Base-by-base conservation (phyloP, 2,329 filamentous ascomycete species). In the Coniochaeta sp. region DNA sequence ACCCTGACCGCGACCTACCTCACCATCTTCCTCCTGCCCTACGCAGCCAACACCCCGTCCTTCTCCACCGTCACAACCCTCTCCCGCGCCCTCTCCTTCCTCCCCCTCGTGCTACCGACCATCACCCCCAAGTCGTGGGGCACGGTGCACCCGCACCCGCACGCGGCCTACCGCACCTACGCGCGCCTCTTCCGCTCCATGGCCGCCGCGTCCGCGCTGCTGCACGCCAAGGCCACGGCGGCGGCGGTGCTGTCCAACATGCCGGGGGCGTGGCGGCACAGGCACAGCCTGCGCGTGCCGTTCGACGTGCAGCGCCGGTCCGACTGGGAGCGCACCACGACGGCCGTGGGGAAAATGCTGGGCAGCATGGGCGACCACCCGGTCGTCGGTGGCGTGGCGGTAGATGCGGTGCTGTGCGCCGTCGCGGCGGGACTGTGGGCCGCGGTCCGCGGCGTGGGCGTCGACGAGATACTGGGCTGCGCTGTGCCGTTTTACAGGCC, bases 351-450 rank as follows among this genome's bases (percentile, higher is more conserved):
- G 55, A 78, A 74, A 67, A 70, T 82, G 14, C 73, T 81, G 28
- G 79, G 76, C 44, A 78, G 81, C 1, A 75, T 83, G 57, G 76
- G 75, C 61, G 81, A 81, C 58, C 83, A 88, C 66, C 84, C 85
- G 0, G 80, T 79, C 24, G 79, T 88, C 32, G 79, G 79, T 22
- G 80, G 78, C 19, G 80, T 81, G 0, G 82, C 80, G 6, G 80
- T 79, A 70, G 86, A 89, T 69, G 84, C 85, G 1, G 67, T 88
- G 16, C 73, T 86, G 38, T 83, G 79, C 24, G 74, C 75, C 1
- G 61, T 83, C 16, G 81, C 78, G 60, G 69, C 86, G n/a, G 78
- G 82, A 1, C 60, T 81, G 1, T 87, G 84, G 84, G 78, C 81
- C n/a, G 81, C 81, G 44, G 75, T 81, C 1, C 75, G 82, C 34